Conservation (phyloP, 257 asterid species). For the Prunella vulgaris region DNA sequence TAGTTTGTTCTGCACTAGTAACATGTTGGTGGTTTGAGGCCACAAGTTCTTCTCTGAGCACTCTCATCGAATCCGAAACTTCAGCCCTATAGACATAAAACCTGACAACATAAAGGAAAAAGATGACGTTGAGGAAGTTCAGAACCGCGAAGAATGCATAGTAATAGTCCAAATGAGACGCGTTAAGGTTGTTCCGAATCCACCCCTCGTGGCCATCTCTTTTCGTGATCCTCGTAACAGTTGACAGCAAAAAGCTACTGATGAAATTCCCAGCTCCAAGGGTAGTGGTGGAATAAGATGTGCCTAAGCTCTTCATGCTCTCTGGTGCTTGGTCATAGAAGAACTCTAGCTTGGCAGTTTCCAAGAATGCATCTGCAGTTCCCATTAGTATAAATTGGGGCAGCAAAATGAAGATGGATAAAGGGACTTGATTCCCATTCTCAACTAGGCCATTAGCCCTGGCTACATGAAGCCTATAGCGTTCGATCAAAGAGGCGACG, state of each 20-base stretch:
- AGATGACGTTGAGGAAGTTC: constrained; percentile 44
- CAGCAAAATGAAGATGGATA: constrained; percentile 54
- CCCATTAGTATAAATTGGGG: constrained; percentile 87
- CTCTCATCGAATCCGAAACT: constrained; percentile 61
- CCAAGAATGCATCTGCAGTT: constrained; percentile 71
- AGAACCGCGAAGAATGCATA: constrained; percentile 55
- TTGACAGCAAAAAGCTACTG: constrained; percentile 62
- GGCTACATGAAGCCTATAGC: constrained; percentile 54
- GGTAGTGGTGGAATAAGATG: constrained; percentile 60
- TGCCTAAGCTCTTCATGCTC: constrained; percentile 84
- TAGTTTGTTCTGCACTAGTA: constrained; percentile 14
- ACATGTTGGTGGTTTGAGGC: constrained; percentile 23
- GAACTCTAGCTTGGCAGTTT: constrained; percentile 71
- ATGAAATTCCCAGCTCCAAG: constrained; percentile 68
- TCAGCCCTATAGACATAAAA: constrained; percentile 74
- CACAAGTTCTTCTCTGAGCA: constrained; percentile 46
- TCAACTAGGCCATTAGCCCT: constrained; percentile 35
- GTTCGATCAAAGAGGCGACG: constrained; percentile 54
- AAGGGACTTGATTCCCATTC: constrained; percentile 47
- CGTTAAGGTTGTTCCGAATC: constrained; percentile 70
- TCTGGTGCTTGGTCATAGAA: constrained; percentile 91
- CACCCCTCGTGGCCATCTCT: constrained; percentile 52
- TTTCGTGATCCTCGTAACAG: constrained; percentile 46
- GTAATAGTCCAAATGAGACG: constrained; percentile 70
- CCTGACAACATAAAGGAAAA: constrained; percentile 48